These are phyloP conservation scores for Nicotiana knightiana DNA, from an alignment of 257 asterid species.

Conservation along the genomic window DNA sequence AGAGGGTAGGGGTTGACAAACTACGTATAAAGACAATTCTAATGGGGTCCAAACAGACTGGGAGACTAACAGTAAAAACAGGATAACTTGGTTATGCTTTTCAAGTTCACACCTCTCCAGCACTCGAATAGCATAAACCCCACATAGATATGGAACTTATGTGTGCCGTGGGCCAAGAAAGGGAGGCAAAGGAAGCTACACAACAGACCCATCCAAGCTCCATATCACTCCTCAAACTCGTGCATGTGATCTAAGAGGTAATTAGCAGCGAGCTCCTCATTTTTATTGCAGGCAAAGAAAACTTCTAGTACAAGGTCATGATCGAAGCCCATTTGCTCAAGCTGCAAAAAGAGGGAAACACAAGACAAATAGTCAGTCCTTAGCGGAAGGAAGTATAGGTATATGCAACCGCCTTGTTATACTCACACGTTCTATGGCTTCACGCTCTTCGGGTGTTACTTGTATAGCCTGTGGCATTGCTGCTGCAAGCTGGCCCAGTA, in stretches of 20 bases:
- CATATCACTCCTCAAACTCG: conserved; percentile 61
- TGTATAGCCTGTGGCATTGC: conserved; percentile 55
- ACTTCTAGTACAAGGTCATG: conserved; percentile 65
- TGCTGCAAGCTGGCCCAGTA: conserved; percentile 55
- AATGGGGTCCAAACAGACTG: background rate
- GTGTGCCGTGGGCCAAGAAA: background rate
- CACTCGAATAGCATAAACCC: conserved; percentile 2
- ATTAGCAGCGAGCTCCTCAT: conserved; percentile 88
- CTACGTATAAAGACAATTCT: background rate
- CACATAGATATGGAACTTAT: background rate
- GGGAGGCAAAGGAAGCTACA: background rate
- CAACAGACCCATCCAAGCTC: background rate
- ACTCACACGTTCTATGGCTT: conserved; percentile 70
- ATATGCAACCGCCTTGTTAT: background rate
- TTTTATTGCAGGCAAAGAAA: conserved; percentile 88
- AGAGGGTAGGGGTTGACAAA: background rate
- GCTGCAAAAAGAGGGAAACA: conserved; percentile 33
- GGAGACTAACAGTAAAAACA: background rate
- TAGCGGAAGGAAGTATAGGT: background rate
- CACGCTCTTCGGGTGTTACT: conserved; percentile 72
- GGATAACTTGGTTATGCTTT: conserved; percentile 11
- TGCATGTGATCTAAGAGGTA: conserved; percentile 86
- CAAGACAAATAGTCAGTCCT: background rate
- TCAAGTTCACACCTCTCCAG: conserved; percentile 1
- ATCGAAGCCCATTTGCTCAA: conserved; percentile 88